Evolutionary conservation across 2,329 filamentous ascomycete genomes (phyloP), one percentile per base, ranked within the genome.

Genomic region (Fusarium sublunatum): DNA sequence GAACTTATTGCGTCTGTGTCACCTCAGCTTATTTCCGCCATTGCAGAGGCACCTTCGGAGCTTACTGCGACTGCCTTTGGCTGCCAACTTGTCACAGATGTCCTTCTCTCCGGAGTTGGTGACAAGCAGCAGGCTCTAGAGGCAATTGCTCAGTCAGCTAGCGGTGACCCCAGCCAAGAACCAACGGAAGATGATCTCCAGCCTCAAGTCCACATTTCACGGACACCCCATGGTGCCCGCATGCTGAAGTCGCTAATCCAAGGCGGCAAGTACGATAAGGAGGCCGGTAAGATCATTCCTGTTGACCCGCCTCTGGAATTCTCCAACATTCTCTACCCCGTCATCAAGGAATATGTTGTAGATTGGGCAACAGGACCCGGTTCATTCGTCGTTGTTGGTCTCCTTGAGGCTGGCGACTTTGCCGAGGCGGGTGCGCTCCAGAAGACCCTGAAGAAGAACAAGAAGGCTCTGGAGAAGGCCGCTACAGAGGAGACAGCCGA

Each of bases 211-310:
- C 89, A 92, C 72, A 82, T 90, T 52, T 85, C 87, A 25, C 81
- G 85, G 69, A 83, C 85, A 34, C 73, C 87, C 0, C 83, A 83
- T 68, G 90, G 88, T 36, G 92, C 91, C 13, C 89, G 92, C 57
- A 90, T 97, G 88, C 84, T 98, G 70, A 97, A 97, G 80, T 90
- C 90, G 0, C 85, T 99, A 7, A 93, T 97, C 24, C 89, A 92
- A 51, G 95, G 95, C 38, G 95, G 96, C 25, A 88, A 88, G 55
- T 99, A 91, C 73, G 92, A 98, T 76, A 86, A 87, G 59, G 83
- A 83, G 39, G 83, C 86, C 3, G 92, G 92, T 77, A 87, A 83
- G 53, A 78, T 95, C 40, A 84, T 90, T 70, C 86, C 87, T 22
- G 83, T 90, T 3, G 87, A 93, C 44, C 92, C 93, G 13, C 84